Evolutionary conservation across 163 green algal genomes (phyloP), one percentile per base, ranked within the genome.

Genomic region (Volvox carteri): DNA sequence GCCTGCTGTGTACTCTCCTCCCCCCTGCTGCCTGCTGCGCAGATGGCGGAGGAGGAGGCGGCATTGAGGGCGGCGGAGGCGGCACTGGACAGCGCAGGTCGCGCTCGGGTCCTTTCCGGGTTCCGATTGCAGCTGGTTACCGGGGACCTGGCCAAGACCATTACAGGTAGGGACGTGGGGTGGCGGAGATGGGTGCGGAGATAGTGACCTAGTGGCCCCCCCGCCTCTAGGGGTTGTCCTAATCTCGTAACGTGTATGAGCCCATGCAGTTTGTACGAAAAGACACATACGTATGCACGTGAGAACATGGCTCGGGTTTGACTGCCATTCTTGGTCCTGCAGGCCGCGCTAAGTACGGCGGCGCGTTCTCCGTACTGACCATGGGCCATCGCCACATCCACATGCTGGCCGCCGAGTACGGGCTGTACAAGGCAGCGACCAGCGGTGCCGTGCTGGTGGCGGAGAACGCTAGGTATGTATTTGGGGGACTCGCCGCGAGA

Each of bases 351-450:
- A 92, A 90, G 78, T 90, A 85, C 68, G 65, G 44, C 30, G 87
- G 89, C 11, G 18, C n/a, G 28, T 95, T 96, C 67, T 78, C 76
- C 11, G 87, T 86, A 21, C 88, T 91, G 11, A 94, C 88, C 8
- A 70, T 96, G 39, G 94, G 94, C 16, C 87, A 93, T 67, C 81
- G 90, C 28, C 93, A 96, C 79, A 78, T 92, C 56, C 94, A 96
- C 85, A 30, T 96, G 68, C 46, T 95, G 46, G 79, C 62, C 1
- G 35, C 58, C 12, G 60, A 93, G 65, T 70, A 92, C 42, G 70
- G 65, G 8, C 73, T 95, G 25, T 25, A 30, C 2, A 56, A 85
- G 41, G 67, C 93, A 73, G 60, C 76, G 65, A 68, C 84, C 19
- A 90, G 79, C 2, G 76, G 79, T 19, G 75, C 72, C 41, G 21